These are phyloP conservation scores for Falciphora oryzae DNA, from an alignment of 2,329 filamentous ascomycete genomes.

Conservation along the genomic window DNA sequence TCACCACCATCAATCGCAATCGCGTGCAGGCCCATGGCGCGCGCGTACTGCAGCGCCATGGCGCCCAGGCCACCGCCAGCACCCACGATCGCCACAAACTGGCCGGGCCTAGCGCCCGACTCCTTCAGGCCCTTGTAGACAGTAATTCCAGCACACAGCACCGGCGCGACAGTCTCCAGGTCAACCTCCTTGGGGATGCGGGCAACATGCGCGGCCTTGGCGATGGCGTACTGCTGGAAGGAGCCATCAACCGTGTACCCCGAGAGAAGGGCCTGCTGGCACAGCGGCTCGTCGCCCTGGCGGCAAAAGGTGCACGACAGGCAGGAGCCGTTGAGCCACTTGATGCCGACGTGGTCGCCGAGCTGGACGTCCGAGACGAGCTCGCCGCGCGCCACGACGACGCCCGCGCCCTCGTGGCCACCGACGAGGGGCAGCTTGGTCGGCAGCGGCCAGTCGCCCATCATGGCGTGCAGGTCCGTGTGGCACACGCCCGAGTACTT, in stretches of 20 bases:
- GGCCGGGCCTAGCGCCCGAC: slow-evolving; percentile 57
- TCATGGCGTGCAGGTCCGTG: slow-evolving; percentile 73
- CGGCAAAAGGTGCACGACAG: slow-evolving; percentile 79
- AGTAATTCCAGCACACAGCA: slow-evolving; percentile 69
- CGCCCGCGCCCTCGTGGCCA: slow-evolving; percentile 73
- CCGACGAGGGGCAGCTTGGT: slow-evolving; percentile 81
- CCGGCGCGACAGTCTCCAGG: slow-evolving; percentile 71
- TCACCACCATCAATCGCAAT: slow-evolving; percentile 80
- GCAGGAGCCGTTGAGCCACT: slow-evolving; percentile 89
- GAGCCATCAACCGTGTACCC: slow-evolving; percentile 90
- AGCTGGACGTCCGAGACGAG: slow-evolving; percentile 73
- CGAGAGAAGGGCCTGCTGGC: slow-evolving; percentile 66
- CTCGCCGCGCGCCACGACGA: slow-evolving; percentile 74
- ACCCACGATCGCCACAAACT: slow-evolving; percentile 68
- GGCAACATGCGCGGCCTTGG: slow-evolving; percentile 79
- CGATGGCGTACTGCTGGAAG: slow-evolving; percentile 90
- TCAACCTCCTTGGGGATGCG: slow-evolving; percentile 71
- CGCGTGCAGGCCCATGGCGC: slow-evolving; percentile 77
- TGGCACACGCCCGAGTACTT: slow-evolving; percentile 65
- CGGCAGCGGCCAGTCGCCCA: slow-evolving; percentile 82
- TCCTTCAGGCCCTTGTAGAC: slow-evolving; percentile 75
- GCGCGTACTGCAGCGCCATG: slow-evolving; percentile 80
- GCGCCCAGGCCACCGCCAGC: slow-evolving; percentile 67
- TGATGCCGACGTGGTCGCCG: slow-evolving; percentile 83
- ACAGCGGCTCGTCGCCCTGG: slow-evolving; percentile 75